Base-by-base conservation (phyloP, 352 stramenopile genomes). In the Globisporangium irregulare region DNA sequence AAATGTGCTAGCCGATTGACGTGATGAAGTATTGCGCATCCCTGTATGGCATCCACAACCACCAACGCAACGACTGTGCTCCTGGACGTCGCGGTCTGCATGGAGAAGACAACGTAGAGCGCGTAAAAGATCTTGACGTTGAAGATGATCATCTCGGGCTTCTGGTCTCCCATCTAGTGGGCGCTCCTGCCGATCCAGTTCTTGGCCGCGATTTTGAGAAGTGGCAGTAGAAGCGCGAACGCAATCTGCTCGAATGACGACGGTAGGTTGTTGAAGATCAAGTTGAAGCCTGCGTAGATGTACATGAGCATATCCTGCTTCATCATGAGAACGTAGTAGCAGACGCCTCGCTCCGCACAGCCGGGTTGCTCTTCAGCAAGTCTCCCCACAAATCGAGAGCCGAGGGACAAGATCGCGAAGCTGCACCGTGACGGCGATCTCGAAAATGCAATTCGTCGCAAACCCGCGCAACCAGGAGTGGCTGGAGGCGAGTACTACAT, bases 111-210 rank as follows among this genome's bases (percentile, higher is more conserved):
- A 0, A 82, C 73, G 25, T 32, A 32, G 27, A 32, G 27, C 27
- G 27, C 27, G 27, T 32, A 3, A 32, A 32, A 32, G 27, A 32
- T 67, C 50, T 89, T 73, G 6, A 84, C 73, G 29, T 84, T 87
- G 64, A 89, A 87, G n/a, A 87, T 32, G 5, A 79, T 38, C 29
- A 81, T 84, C 20, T 81, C 75, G 10, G 32, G 18, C 51, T 32
- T n/a, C 14, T 38, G n/a, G 53, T 20, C 6, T 18, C 8, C 54
- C 54, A 59, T 41, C 15, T 14, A 18, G 24, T 59, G 54, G 15
- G 43, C 54, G 5, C 36, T 59, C 54, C 4, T 9, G 27, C 24
- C 8, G 18, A 59, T 59, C 54, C 27, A 59, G 54, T 34, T 59
- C 54, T 41, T 59, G 25, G 25, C 54, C 7, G 54, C 54, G 22